Conservation (phyloP, 164 flowering plant species). For the Aristolochia californica region DNA sequence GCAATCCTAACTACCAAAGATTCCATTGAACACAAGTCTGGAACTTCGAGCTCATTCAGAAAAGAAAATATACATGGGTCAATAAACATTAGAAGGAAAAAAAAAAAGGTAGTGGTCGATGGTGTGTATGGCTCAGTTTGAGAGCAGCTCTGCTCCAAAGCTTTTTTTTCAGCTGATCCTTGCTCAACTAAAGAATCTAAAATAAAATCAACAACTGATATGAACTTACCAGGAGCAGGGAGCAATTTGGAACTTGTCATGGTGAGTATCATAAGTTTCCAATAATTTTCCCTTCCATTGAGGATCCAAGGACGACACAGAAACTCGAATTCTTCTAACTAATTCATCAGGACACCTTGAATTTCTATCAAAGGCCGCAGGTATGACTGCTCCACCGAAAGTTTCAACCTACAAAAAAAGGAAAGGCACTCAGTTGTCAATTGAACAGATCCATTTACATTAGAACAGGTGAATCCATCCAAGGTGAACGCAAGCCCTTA, state of each 20-base stretch:
- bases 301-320: slow-evolving; percentile 46
- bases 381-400: slow-evolving; percentile 42
- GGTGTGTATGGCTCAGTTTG: background rate
- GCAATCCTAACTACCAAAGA: no score
- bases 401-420: slow-evolving; percentile 54
- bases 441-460: background rate
- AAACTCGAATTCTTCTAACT: slow-evolving; percentile 66
- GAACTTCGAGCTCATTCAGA: no score
- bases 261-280: slow-evolving; percentile 59
- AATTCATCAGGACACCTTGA: slow-evolving; percentile 89
- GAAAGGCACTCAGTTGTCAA: background rate
- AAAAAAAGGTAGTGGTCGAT: background rate
- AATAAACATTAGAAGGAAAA: background rate
- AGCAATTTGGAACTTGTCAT: slow-evolving; percentile 52
- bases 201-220: background rate
- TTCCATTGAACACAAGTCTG: no score
- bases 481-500: background rate
- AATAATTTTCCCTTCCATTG: slow-evolving; percentile 62
- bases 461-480: background rate
- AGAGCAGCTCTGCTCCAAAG: background rate
- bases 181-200: no score
- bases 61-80: background rate
- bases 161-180: background rate
- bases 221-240: slow-evolving; percentile 64
- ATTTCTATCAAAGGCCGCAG: slow-evolving; percentile 56